Conservation (phyloP, 1,284 basidiomycete genomes). For the Apiotrichum mycotoxinovorans region DNA sequence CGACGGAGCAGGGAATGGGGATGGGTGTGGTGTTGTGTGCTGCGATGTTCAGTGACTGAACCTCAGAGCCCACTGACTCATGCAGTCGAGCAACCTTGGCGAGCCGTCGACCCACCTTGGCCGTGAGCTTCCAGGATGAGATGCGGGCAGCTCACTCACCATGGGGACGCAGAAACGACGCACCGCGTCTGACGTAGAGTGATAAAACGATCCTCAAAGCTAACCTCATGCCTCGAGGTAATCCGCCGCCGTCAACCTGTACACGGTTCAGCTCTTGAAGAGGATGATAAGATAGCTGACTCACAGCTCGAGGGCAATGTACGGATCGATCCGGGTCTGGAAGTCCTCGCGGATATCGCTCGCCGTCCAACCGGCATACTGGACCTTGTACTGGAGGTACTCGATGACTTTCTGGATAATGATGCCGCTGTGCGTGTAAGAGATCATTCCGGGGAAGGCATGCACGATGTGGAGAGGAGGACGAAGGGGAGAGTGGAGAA, state of each 20-base stretch:
- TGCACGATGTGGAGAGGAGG: no score
- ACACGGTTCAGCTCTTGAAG: slow-evolving; percentile 2
- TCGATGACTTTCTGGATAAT: slow-evolving; percentile 58
- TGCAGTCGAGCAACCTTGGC: no score
- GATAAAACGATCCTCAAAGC: background rate
- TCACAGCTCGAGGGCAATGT: slow-evolving; percentile 58
- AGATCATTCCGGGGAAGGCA: background rate
- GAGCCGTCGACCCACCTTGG: no score
- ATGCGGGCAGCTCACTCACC: no score
- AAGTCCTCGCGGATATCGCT: slow-evolving; percentile 56
- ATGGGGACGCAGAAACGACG: no score
- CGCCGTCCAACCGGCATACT: slow-evolving; percentile 49
- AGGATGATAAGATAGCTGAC: slow-evolving; percentile 21
- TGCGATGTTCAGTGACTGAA: no score
- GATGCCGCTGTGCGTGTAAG: slow-evolving; percentile 41
- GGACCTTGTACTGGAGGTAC: slow-evolving; percentile 56
- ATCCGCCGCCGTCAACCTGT: slow-evolving; percentile 50
- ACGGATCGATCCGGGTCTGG: slow-evolving; percentile 55
- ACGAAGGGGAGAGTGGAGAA: no score
- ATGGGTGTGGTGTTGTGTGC: no score
- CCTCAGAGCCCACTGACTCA: no score
- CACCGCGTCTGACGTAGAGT: no score
- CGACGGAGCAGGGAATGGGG: no score
- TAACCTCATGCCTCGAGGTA: slow-evolving; percentile 43
- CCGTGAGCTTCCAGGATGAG: no score